Conservation (phyloP, 805 yeast genomes). For the Ogataea nitratoaversa region DNA sequence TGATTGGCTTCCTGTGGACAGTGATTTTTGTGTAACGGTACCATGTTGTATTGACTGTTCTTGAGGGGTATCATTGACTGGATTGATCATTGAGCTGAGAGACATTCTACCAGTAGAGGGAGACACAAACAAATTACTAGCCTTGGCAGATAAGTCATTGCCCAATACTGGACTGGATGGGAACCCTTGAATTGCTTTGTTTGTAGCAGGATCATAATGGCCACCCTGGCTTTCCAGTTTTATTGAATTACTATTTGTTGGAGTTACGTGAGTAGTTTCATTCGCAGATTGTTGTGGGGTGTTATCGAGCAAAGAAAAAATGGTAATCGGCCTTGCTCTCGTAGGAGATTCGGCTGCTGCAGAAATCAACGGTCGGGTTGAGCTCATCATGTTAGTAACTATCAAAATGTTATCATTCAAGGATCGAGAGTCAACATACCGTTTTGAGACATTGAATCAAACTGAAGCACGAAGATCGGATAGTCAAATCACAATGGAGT, state of each 20-base stretch:
- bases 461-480: no score
- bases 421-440: background rate
- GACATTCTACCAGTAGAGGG: conserved; percentile 15
- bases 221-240: background rate
- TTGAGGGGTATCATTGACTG: conserved; percentile 8
- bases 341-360: no score
- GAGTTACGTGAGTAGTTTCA: no score
- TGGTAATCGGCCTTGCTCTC: conserved; percentile 4
- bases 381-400: no score
- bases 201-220: background rate
- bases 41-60: background rate
- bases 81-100: conserved; percentile 24
- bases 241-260: background rate
- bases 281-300: background rate
- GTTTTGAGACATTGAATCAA: background rate
- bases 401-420: no score
- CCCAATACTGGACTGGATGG: no score
- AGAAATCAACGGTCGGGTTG: no score
- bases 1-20: no score
- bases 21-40: no score
- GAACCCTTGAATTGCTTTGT: background rate
- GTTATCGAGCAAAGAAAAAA: conserved; percentile 2
- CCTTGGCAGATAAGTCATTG: no score
- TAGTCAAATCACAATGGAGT: no score
- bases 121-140: no score